Conservation (phyloP, 805 yeast genomes). For the Ogataea nakhonphanomensis region DNA sequence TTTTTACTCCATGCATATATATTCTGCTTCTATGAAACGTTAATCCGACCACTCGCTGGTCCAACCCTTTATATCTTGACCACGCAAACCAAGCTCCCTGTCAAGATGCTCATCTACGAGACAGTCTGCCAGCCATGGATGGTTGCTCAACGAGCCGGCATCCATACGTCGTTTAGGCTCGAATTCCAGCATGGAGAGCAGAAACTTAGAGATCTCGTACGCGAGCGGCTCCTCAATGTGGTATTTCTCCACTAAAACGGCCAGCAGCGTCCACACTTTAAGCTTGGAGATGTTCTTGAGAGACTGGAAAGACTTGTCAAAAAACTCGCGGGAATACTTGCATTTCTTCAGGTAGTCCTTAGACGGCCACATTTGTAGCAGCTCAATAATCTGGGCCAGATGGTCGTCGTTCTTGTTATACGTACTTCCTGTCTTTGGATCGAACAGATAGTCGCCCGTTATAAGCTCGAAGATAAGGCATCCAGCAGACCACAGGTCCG, state of each 20-base stretch:
- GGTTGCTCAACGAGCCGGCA: conserved; percentile 50
- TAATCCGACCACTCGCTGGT: conserved; percentile 14
- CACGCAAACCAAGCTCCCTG: conserved; percentile 29
- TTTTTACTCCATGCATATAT: conserved; percentile 1
- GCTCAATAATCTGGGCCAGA: conserved; percentile 58
- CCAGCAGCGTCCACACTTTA: conserved; percentile 49
- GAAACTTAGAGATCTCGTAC: conserved; percentile 42
- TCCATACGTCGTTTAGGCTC: conserved; percentile 50
- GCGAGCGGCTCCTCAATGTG: conserved; percentile 40
- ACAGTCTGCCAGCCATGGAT: conserved; percentile 46
- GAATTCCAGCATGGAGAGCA: conserved; percentile 47
- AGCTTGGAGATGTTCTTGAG: conserved; percentile 44
- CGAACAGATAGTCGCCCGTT: conserved; percentile 60
- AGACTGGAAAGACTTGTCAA: conserved; percentile 33
- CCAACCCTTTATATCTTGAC: conserved; percentile 35
- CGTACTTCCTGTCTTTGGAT: conserved; percentile 50
- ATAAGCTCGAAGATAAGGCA: conserved; percentile 57
- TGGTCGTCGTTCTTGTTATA: conserved; percentile 58
- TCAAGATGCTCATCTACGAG: conserved; percentile 23
- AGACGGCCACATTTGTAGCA: conserved; percentile 37
- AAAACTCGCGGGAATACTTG: conserved; percentile 38
- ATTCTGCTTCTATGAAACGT: not conserved
- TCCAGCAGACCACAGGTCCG: conserved; percentile 60
- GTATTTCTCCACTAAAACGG: conserved; percentile 48
- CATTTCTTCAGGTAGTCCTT: conserved; percentile 40